A percentile compares a stretch with the other conserved stretches of the same genome.
Evolutionary conservation across 169 alveolate species (phyloP).

Genomic region (Besnoitia besnoiti): DNA sequence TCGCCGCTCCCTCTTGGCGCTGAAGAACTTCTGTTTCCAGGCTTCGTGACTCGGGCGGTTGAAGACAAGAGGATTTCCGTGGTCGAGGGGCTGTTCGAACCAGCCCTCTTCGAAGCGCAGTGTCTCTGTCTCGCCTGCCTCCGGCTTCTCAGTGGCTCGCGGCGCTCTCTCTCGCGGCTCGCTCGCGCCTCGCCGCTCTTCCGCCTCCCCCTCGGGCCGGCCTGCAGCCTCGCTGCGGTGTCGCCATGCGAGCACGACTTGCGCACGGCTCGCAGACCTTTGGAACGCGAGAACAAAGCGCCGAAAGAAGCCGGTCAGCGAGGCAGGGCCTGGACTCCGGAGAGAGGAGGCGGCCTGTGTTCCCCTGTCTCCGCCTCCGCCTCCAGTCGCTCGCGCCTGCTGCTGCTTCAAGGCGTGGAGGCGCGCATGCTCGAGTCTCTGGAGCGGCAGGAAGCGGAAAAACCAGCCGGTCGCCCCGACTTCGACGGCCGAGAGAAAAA

Average conservation of each 20-base stretch:
- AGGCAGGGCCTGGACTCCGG: too few species aligned
- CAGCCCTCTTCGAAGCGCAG: not conserved
- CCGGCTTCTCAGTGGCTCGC: not conserved
- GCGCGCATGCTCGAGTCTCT: not conserved
- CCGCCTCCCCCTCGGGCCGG: not conserved
- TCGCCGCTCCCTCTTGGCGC: not conserved
- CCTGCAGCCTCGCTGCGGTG: not conserved
- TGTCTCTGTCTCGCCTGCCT: too few species aligned
- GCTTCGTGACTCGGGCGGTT: not conserved
- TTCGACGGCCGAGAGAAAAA: not conserved
- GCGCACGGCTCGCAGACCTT: too few species aligned
- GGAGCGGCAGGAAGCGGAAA: conserved; percentile 10
- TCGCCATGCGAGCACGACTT: too few species aligned
- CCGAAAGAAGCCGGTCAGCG: not conserved
- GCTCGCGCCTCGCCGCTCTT: not conserved
- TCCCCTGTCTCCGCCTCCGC: not conserved
- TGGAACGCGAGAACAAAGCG: not conserved
- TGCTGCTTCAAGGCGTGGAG: not conserved
- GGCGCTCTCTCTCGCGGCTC: not conserved
- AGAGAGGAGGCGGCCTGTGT: not conserved
- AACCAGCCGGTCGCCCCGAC: not conserved
- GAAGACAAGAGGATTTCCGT: conserved; percentile 29
- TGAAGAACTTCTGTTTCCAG: not conserved
- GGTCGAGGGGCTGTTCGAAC: conserved; percentile 9
- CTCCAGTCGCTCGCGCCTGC: not conserved